These are phyloP conservation scores for Castanea sativa DNA, from an alignment of 306 rosid species.

Conservation along the genomic window DNA sequence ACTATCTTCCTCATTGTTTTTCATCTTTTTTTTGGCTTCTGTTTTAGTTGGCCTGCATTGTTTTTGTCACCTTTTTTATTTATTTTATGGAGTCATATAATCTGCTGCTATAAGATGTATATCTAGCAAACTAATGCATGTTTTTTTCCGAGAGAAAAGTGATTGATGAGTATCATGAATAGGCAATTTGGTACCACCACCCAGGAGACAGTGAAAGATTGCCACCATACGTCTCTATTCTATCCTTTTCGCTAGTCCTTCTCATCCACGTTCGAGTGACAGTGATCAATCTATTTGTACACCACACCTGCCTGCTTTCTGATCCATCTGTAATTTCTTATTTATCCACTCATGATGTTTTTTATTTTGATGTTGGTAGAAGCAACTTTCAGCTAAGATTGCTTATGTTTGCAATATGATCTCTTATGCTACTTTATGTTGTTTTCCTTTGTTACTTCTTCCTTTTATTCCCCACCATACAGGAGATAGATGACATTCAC, in stretches of 20 bases:
- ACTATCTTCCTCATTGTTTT: neutral
- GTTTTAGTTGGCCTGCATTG: neutral
- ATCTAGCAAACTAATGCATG: neutral
- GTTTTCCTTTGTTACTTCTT: no score
- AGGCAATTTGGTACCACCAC: slow-evolving; percentile 26
- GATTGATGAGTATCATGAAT: slow-evolving; percentile 9
- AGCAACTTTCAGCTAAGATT: neutral
- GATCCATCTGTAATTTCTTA: neutral
- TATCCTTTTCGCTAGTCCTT: slow-evolving; percentile 13
- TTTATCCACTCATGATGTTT: neutral
- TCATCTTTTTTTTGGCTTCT: neutral
- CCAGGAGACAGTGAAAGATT: slow-evolving; percentile 26
- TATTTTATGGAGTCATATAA: neutral
- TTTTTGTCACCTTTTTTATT: neutral
- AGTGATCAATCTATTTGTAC: neutral
- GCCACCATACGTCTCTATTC: slow-evolving; percentile 4
- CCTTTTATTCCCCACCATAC: no score
- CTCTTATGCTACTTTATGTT: no score
- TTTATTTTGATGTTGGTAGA: neutral
- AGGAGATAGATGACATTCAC: no score
- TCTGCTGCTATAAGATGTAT: neutral
- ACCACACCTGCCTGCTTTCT: neutral
- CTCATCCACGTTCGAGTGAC: slow-evolving; percentile 27
- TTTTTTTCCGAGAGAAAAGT: slow-evolving; percentile 18
- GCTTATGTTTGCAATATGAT: neutral